phyloP scores from a whole-genome alignment of 352 stramenopile genomes.

The Globisporangium echinulatum region DNA sequence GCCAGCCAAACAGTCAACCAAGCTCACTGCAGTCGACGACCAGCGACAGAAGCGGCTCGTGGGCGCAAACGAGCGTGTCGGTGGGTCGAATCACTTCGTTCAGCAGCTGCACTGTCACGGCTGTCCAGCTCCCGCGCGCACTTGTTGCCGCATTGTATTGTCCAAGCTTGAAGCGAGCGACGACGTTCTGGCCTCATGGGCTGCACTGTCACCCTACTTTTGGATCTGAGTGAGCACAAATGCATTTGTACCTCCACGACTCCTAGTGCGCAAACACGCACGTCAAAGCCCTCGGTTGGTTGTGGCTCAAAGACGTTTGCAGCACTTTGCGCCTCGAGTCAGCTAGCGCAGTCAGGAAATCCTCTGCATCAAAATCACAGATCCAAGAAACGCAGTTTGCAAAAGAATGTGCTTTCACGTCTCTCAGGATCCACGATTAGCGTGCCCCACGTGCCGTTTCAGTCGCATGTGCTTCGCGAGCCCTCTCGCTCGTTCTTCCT shows the following conservation, averaged over 20 bases:
- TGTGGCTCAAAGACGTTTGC: too few relatives aligned
- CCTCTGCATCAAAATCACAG: background rate
- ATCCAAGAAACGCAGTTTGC: background rate
- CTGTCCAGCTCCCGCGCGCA: too few relatives aligned
- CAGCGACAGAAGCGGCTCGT: background rate
- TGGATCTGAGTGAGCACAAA: too few relatives aligned
- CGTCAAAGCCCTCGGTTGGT: too few relatives aligned
- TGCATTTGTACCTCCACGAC: too few relatives aligned
- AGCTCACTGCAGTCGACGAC: too few relatives aligned
- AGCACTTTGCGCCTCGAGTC: too few relatives aligned
- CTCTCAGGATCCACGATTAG: background rate
- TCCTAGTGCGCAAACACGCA: too few relatives aligned
- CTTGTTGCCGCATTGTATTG: background rate
- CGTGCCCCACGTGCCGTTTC: slow-evolving; percentile 2
- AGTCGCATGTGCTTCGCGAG: background rate
- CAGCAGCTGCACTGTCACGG: too few relatives aligned
- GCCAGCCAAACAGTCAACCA: background rate
- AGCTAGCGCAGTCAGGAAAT: too few relatives aligned
- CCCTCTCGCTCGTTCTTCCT: background rate
- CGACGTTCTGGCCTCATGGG: background rate
- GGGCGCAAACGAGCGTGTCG: background rate
- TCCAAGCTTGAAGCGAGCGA: background rate
- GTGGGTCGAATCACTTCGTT: background rate
- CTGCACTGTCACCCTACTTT: too few relatives aligned
- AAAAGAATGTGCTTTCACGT: background rate